Percentiles rank a stretch among this genome's conserved stretches.
Conservation (phyloP, 352 stramenopile genomes). For the Pythium biforme region DNA sequence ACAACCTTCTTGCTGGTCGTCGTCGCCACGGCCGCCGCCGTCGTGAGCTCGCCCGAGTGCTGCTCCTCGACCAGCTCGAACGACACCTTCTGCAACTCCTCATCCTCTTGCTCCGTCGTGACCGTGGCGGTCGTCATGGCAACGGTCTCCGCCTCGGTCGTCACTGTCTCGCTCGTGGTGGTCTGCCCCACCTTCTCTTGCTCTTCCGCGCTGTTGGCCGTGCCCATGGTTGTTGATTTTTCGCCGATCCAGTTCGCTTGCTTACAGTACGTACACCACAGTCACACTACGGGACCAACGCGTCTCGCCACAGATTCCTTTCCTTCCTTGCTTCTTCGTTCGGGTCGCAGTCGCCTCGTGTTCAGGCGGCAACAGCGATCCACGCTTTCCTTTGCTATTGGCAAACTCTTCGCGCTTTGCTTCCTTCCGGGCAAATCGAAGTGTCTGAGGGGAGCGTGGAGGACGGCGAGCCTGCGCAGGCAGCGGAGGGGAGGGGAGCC, state of each 20-base stretch:
- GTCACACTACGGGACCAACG: constrained; percentile 9
- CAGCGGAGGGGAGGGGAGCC: not conserved
- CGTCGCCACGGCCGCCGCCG: not conserved
- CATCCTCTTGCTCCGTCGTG: constrained; percentile 44
- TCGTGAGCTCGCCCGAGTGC: not conserved
- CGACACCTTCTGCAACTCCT: constrained; percentile 14
- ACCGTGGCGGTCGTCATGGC: not conserved
- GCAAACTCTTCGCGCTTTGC: constrained; percentile 19
- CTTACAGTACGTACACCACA: constrained; percentile 1
- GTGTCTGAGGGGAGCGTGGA: not conserved
- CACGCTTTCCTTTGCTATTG: constrained; percentile 5
- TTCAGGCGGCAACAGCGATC: constrained; percentile 5
- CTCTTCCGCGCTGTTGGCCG: constrained; percentile 19
- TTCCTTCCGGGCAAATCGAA: constrained; percentile 21
- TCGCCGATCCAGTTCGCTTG: not conserved
- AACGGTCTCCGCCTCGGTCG: constrained; percentile 79
- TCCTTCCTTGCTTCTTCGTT: not conserved
- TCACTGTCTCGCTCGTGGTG: constrained; percentile 76
- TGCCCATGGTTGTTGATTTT: constrained; percentile 10
- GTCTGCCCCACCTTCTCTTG: constrained; percentile 6
- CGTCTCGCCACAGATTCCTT: not conserved
- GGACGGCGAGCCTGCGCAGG: not conserved
- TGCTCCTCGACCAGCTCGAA: constrained; percentile 14
- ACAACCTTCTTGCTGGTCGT: constrained; percentile 1
- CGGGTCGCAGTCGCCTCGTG: constrained; percentile 6